Evolutionary conservation across 116 monocot genomes (phyloP).

Genomic region (Thalassia testudinum): DNA sequence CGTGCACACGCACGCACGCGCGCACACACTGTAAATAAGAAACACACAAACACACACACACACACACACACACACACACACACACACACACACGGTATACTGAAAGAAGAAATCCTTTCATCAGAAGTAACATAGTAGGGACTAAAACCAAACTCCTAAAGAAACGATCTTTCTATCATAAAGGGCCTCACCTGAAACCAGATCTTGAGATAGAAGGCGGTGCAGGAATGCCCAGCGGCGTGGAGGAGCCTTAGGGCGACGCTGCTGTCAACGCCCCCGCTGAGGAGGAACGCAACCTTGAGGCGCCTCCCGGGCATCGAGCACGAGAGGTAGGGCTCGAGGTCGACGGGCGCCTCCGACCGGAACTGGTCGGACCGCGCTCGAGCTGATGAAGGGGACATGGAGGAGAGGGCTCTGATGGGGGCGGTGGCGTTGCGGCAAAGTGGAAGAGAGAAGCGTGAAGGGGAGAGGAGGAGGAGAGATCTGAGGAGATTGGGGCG

Average conservation of each 20-base stretch:
- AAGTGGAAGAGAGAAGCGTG: not conserved
- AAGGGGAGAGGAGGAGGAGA: not conserved
- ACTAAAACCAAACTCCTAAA: too few species aligned
- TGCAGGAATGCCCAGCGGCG: constrained; percentile 89
- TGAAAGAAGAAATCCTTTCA: too few species aligned
- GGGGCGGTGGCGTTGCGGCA: not conserved
- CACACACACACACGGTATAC: too few species aligned
- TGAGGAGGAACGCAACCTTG: constrained; percentile 77
- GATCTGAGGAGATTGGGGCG: not conserved
- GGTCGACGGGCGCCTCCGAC: constrained; percentile 1
- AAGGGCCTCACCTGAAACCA: constrained; percentile 95
- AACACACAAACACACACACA: too few species aligned
- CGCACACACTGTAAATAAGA: too few species aligned
- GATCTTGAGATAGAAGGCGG: constrained; percentile 96
- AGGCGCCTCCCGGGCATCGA: constrained; percentile 51
- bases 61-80: too few species aligned
- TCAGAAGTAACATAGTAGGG: too few species aligned
- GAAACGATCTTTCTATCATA: too few species aligned
- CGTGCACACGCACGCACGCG: too few species aligned
- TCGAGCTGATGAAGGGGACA: not conserved
- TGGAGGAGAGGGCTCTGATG: not conserved
- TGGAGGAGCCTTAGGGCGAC: constrained; percentile 89
- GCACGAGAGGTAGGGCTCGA: constrained; percentile 60
- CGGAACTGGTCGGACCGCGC: not conserved
- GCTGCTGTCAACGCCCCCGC: constrained; percentile 97